Base-by-base conservation (phyloP, 2,329 filamentous ascomycete species). In the Talaromyces sp. region DNA sequence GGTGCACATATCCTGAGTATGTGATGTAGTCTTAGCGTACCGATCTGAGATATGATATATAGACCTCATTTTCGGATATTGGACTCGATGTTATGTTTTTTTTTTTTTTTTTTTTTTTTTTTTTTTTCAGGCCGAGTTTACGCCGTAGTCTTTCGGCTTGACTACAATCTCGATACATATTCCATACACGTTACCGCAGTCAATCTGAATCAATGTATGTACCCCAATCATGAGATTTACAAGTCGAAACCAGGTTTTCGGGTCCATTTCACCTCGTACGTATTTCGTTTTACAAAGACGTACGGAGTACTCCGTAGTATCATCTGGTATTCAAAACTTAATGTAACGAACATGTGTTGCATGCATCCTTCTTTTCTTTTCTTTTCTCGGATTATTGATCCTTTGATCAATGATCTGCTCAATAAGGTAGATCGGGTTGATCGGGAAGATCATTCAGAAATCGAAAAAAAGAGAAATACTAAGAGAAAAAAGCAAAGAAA, bases 121-220 rank as follows among this genome's bases (percentile, higher is more conserved):
- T 6, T 40, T 5, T 10, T 22, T 58, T n/a, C 5, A 29, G 6
- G 15, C 19, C 34, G 22, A 40, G 3, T 45, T 59, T 59, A 45
- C 56, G 5, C 15, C 36, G 38, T 31, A 22, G 3, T 7, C 1
- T 17, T 3, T 27, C 25, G 34, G 34, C 34, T 36, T 40, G 7
- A 17, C 11, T 29, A 27, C 22, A 29, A 59, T 10, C 47, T 53
- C 31, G 25, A 40, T 59, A 43, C 56, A 59, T 59, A 29, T 45
- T 36, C 22, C 56, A 59, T 59, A 38, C 56, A 59, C 22, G 36
- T 59, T 43, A 59, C 56, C 56, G 36, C 56, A 29, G 10, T 59
- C 19, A 27, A 43, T 43, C 34, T 58, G 19, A 10, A 38, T 43
- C 56, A 43, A n/a, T 40, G 19, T 43, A 58, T 29, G 56, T 58